Base-by-base conservation (phyloP, 2,329 filamentous ascomycete species). In the Alternaria ventricosa region DNA sequence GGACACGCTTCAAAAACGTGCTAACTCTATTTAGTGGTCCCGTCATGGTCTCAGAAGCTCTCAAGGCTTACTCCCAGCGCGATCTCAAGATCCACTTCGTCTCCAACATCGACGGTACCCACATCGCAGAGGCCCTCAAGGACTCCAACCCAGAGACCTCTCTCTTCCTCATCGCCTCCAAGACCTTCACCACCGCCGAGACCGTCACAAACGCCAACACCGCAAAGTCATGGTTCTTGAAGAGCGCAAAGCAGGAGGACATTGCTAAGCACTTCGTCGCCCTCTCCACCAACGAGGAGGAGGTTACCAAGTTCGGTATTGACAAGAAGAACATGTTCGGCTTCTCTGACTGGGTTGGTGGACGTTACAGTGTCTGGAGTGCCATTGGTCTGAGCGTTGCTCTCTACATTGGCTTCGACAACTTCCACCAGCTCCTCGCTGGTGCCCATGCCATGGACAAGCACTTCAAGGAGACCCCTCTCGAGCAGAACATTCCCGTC, bases 311-410 rank as follows among this genome's bases (percentile, higher is more conserved):
- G 87, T 99, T 99, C 77, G 96, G 96, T 71, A 99, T 99, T 77
- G 95, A 98, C 84, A 91, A 90, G 84, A 95, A 95, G 88, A 99
- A 98, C 88, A 99, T 99, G 96, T 99, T 99, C 79, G 94, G 94
- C 75, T 99, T 99, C 80, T 94, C 95, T 83, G 96, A 92, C 83
- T 99, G 96, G 96, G 95, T 98, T 56, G 96, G 96, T 80, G 96
- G 96, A 61, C 92, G 96, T 64, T 99, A 99, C 88, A 97, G 94
- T 64, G 96, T 99, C 71, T 99, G 96, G 96, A 97, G 94, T 73
- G 96, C 96, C 81, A 99, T 99, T 78, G 96, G 96, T 73, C 86
- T 99, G 67, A 97, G 93, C 68, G 94, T 99, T 61, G 91, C 91
- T 73, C 87, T 99, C 71, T 97, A 97, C 86, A 92, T 99, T 80